phyloP scores from a whole-genome alignment of 495 filamentous ascomycete species.

The Hamigera avellanea region DNA sequence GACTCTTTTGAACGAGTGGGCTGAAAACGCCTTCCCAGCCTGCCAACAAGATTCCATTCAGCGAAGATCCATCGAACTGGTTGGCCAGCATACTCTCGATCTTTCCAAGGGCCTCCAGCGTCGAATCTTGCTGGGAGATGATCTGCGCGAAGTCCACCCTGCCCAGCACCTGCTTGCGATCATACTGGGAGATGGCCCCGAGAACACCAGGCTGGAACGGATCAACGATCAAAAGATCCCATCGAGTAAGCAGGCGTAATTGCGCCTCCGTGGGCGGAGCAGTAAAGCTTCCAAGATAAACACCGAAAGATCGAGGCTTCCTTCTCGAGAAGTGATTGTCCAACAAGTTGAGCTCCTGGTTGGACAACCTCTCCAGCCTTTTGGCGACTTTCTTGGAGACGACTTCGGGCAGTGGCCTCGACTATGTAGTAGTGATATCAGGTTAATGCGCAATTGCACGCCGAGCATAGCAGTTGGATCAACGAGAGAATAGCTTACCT shows the following conservation, averaged over 20 bases:
- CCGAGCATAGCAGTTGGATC: neutral
- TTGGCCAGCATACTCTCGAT: constrained; percentile 19
- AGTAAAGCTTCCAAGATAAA: constrained; percentile 34
- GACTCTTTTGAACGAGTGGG: constrained; percentile 18
- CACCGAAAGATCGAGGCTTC: constrained; percentile 36
- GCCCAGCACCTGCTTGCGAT: constrained; percentile 21
- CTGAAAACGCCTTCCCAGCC: constrained; percentile 32
- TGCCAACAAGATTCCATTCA: constrained; percentile 38
- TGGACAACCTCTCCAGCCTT: constrained; percentile 16
- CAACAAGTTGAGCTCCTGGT: constrained; percentile 13
- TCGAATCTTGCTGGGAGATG: constrained; percentile 12
- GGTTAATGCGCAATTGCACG: too few species aligned
- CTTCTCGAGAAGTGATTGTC: constrained; percentile 3
- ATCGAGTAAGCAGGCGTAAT: constrained; percentile 24
- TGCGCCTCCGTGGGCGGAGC: constrained; percentile 21
- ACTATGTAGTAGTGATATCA: constrained; percentile 8
- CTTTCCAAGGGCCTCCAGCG: constrained; percentile 17
- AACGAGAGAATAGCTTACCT: constrained; percentile 12
- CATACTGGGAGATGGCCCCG: constrained; percentile 18
- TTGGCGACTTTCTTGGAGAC: constrained; percentile 17
- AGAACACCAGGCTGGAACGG: constrained; percentile 28
- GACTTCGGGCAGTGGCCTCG: constrained; percentile 13
- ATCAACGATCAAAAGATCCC: constrained; percentile 39
- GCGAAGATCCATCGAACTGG: constrained; percentile 19
- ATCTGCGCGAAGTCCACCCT: constrained; percentile 29